A percentile compares a stretch with the other conserved stretches of the same genome.
phyloP scores from a whole-genome alignment of 2,329 filamentous ascomycete species.

The Phyllosticta capitalensis region DNA sequence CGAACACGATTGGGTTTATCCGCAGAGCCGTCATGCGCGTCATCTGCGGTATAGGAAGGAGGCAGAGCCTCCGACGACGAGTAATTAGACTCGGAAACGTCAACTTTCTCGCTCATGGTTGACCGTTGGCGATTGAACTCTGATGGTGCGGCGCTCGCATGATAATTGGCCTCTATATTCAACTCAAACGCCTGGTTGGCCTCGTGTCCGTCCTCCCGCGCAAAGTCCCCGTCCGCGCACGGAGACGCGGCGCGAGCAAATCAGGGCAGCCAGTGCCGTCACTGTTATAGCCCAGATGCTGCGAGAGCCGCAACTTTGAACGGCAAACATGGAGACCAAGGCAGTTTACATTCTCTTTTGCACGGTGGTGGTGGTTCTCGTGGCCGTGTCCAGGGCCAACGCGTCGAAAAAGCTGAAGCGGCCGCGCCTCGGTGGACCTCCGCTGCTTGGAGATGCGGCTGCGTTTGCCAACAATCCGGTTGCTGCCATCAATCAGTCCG shows the following conservation, averaged over 20 bases:
- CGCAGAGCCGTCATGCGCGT: background rate
- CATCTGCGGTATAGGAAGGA: background rate
- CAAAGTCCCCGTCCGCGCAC: background rate
- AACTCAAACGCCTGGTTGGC: background rate
- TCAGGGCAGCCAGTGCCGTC: background rate
- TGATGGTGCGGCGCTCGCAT: background rate
- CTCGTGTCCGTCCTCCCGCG: background rate
- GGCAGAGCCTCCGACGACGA: background rate
- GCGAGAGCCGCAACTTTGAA: background rate
- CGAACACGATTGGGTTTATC: background rate
- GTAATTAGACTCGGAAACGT: background rate
- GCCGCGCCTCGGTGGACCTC: background rate
- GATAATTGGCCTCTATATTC: background rate
- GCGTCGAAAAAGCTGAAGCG: background rate
- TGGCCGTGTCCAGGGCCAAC: background rate
- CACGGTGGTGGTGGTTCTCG: background rate
- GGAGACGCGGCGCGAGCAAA: background rate
- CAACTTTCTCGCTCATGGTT: background rate
- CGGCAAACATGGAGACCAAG: background rate
- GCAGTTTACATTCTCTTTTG: background rate
- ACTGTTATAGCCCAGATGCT: background rate
- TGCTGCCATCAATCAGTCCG: background rate
- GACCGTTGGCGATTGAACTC: background rate
- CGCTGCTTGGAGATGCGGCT: background rate
- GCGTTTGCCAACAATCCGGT: background rate